Evolutionary conservation across 768 basidiomycete genomes (phyloP).

Genomic region (Lyophyllum decastes): DNA sequence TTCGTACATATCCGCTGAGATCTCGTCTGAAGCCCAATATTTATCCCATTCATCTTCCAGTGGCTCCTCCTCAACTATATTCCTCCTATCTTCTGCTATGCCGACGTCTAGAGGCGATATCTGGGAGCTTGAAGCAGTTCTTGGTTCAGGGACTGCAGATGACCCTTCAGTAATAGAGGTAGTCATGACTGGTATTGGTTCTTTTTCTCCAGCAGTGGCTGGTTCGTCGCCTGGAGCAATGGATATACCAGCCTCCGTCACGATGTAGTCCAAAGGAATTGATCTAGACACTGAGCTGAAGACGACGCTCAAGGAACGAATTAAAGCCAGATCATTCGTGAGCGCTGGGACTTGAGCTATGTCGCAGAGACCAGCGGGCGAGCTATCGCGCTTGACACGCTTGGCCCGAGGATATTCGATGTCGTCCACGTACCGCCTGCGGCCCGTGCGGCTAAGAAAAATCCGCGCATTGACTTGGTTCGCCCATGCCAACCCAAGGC

Average conservation of each 20-base stretch:
- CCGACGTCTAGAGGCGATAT: constrained; percentile 17
- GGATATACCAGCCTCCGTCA: constrained; percentile 61
- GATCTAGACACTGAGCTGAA: constrained; percentile 68
- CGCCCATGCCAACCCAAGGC: constrained; percentile 89
- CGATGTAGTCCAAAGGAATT: constrained; percentile 72
- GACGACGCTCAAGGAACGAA: constrained; percentile 75
- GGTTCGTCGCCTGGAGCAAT: constrained; percentile 23
- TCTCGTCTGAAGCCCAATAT: constrained; percentile 43
- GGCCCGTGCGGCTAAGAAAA: constrained; percentile 76
- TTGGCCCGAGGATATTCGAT: constrained; percentile 21
- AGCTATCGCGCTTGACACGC: constrained; percentile 26
- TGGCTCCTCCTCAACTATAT: constrained; percentile 26
- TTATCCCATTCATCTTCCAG: constrained; percentile 50
- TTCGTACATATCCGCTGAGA: constrained; percentile 38
- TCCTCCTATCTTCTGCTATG: constrained; percentile 17
- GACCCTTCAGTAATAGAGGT: not conserved
- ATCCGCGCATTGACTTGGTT: constrained; percentile 88
- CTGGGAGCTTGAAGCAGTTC: constrained; percentile 3
- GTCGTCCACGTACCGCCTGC: constrained; percentile 57
- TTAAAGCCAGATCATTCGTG: constrained; percentile 46
- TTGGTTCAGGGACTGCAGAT: not conserved
- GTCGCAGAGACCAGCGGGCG: not conserved
- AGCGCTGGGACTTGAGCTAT: not conserved
- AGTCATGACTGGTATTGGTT: constrained; percentile 11
- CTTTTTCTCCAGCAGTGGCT: not conserved